Conservation (phyloP, 306 rosid species). For the cucumber (Cucumis sativus) region DNA sequence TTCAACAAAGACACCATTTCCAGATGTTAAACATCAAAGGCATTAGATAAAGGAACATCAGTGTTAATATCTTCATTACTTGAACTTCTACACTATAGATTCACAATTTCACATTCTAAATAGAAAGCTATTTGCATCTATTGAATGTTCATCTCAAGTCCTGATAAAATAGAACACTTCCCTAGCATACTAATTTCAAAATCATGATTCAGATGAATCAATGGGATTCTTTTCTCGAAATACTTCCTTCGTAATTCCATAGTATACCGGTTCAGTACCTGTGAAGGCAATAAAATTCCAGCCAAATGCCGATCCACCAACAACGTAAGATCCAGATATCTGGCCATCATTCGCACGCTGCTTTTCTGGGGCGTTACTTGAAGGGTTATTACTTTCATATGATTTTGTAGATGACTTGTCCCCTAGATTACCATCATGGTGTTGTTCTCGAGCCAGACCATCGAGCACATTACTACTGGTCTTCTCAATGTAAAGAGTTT, state of each 20-base stretch:
- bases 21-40: background rate
- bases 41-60: background rate
- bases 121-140: background rate
- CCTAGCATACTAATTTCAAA: background rate
- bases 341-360: constrained; percentile 27
- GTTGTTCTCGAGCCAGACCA: constrained; percentile 15
- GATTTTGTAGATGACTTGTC: constrained; percentile 18
- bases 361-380: constrained; percentile 21
- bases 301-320: constrained; percentile 92
- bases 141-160: background rate
- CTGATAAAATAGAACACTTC: background rate
- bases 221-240: constrained; percentile 25
- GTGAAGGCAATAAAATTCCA: constrained; percentile 68
- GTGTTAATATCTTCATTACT: background rate
- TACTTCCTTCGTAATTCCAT: constrained; percentile 57
- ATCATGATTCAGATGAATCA: background rate
- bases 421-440: background rate
- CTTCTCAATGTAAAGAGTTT: constrained; percentile 15
- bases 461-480: constrained; percentile 12
- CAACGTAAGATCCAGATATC: constrained; percentile 32
- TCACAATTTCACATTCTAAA: background rate
- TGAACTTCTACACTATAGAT: background rate
- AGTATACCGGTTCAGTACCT: constrained; percentile 45
- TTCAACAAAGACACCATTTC: background rate
- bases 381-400: constrained; percentile 18